Percentiles rank a stretch among this genome's conserved stretches.
phyloP scores from a whole-genome alignment of 1,284 basidiomycete genomes.

The Cryptococcus sp. region DNA sequence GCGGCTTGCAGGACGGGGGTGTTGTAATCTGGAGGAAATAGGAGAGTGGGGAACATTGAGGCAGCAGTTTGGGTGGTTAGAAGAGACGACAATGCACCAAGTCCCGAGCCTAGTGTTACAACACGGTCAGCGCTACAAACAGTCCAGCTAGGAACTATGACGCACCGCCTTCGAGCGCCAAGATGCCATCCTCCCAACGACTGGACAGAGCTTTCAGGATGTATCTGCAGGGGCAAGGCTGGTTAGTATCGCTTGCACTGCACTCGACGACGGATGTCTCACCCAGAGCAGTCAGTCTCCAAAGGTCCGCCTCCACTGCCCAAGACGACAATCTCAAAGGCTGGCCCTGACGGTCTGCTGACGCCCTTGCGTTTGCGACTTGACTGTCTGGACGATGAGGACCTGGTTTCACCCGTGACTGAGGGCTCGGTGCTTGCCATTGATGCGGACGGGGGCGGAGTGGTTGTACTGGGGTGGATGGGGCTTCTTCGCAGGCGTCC shows the following conservation, averaged over 20 bases:
- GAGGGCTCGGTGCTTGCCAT: no score
- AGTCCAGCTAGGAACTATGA: background rate
- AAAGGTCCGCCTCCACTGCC: constrained; percentile 49
- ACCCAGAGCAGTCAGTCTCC: constrained; percentile 49
- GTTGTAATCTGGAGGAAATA: constrained; percentile 35
- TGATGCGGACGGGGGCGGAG: no score
- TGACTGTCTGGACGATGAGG: no score
- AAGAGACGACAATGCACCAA: constrained; percentile 41
- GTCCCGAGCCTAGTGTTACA: constrained; percentile 38
- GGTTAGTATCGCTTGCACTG: background rate
- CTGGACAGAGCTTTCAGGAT: constrained; percentile 38
- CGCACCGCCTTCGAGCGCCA: constrained; percentile 49
- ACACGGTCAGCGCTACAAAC: background rate
- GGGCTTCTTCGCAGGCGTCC: no score
- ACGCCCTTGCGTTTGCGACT: background rate
- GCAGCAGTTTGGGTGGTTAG: constrained; percentile 13
- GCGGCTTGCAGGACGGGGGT: constrained; percentile 44
- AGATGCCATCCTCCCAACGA: constrained; percentile 46
- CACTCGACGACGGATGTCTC: constrained; percentile 8
- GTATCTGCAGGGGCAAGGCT: constrained; percentile 26
- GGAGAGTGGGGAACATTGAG: constrained; percentile 33
- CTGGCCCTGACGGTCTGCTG: constrained; percentile 17
- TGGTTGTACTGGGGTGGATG: no score
- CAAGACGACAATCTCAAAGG: constrained; percentile 49
- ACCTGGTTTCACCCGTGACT: no score